These are phyloP conservation scores for Dothistroma pini DNA, from an alignment of 2,329 filamentous ascomycete species.

Conservation along the genomic window DNA sequence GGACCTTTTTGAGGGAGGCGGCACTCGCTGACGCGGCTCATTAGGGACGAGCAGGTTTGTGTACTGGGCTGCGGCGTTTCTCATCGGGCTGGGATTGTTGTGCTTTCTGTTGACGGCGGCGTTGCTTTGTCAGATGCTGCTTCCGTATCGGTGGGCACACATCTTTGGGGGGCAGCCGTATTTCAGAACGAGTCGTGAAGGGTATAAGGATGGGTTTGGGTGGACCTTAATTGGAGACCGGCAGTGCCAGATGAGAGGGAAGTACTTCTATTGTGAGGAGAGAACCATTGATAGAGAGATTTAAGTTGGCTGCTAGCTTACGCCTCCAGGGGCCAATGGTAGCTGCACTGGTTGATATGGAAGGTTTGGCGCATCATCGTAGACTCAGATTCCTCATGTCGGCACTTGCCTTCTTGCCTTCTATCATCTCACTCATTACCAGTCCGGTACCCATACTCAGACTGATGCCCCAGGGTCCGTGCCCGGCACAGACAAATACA, in stretches of 20 bases:
- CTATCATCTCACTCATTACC: constrained; percentile 62
- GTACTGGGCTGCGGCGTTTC: background rate
- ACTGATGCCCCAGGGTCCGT: constrained; percentile 99
- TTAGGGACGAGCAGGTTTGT: background rate
- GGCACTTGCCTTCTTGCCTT: constrained; percentile 45
- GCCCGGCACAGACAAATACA: constrained; percentile 77
- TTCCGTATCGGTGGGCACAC: background rate
- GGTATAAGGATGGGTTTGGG: background rate
- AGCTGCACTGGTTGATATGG: too few species aligned
- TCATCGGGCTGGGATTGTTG: background rate
- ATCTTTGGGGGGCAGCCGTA: background rate
- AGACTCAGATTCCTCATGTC: constrained; percentile 55
- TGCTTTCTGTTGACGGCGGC: background rate
- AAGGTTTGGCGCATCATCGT: background rate
- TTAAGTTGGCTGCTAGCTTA: background rate
- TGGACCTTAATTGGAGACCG: background rate
- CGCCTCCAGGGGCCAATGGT: too few species aligned
- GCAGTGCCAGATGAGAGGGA: background rate
- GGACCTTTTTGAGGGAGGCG: background rate
- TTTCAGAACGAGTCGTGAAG: background rate
- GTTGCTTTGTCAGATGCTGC: background rate
- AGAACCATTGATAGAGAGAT: background rate
- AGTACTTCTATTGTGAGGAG: background rate
- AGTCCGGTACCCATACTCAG: constrained; percentile 76
- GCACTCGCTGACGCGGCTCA: background rate